phyloP scores from a whole-genome alignment of 2,329 filamentous ascomycete genomes.

The Aspergillus brunneoviolaceus region DNA sequence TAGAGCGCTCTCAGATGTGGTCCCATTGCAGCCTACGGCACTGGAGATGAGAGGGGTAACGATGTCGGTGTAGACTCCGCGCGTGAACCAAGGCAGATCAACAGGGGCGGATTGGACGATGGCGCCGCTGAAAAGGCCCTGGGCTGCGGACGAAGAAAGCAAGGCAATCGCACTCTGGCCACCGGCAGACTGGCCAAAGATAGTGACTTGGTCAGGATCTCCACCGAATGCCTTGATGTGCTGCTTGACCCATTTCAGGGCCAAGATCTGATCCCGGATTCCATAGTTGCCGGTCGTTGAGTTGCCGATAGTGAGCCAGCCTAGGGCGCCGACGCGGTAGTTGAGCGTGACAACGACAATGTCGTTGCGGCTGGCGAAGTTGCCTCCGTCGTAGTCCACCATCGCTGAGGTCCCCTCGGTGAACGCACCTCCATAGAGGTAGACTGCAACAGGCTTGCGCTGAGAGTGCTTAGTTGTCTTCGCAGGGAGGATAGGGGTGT shows the following conservation, averaged over 20 bases:
- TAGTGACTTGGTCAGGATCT: slow-evolving; percentile 32
- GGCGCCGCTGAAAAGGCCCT: slow-evolving; percentile 29
- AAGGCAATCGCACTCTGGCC: slow-evolving; percentile 53
- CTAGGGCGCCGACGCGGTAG: slow-evolving; percentile 34
- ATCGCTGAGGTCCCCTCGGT: slow-evolving; percentile 28
- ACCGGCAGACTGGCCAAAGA: slow-evolving; percentile 39
- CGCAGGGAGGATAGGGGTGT: slow-evolving; percentile 30
- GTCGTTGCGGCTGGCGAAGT: slow-evolving; percentile 38
- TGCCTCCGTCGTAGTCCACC: slow-evolving; percentile 35
- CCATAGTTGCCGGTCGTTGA: slow-evolving; percentile 36
- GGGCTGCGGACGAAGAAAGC: slow-evolving; percentile 26
- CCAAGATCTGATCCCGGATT: slow-evolving; percentile 33
- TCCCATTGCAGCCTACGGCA: slow-evolving; percentile 25
- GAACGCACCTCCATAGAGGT: slow-evolving; percentile 36
- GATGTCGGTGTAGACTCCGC: slow-evolving; percentile 22
- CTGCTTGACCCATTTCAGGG: slow-evolving; percentile 29
- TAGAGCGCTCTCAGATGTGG: slow-evolving; percentile 10
- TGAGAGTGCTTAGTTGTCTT: slow-evolving; percentile 7
- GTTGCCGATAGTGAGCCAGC: slow-evolving; percentile 36
- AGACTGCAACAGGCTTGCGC: slow-evolving; percentile 29
- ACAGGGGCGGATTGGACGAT: slow-evolving; percentile 28
- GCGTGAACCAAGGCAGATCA: slow-evolving; percentile 29
- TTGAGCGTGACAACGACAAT: slow-evolving; percentile 38
- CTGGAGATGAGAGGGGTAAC: slow-evolving; percentile 21
- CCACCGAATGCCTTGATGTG: slow-evolving; percentile 30